These are phyloP conservation scores for Volvox africanus DNA, from an alignment of 139 green algal species.

Conservation along the genomic window DNA sequence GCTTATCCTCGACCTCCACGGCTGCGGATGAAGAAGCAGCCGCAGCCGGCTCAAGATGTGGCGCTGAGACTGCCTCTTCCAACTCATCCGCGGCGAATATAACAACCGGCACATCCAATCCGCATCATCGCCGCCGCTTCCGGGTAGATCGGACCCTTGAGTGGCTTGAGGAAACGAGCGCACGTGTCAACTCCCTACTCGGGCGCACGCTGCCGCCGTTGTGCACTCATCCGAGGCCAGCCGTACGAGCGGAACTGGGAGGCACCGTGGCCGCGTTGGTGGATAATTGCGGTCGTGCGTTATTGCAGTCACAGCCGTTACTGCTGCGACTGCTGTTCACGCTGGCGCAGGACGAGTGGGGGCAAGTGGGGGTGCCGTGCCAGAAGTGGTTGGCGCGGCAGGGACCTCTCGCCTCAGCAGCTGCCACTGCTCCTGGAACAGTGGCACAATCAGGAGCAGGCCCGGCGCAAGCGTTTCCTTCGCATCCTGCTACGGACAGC, in stretches of 20 bases:
- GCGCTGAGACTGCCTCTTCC: too few species aligned
- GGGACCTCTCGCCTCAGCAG: background rate
- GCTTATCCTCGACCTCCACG: constrained; percentile 21
- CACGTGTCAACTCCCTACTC: constrained; percentile 64
- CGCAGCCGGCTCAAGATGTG: background rate
- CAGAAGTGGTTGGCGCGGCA: constrained; percentile 30
- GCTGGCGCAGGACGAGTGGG: constrained; percentile 79
- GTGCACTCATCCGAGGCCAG: constrained; percentile 57
- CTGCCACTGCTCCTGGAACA: background rate
- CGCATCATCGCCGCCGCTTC: constrained; percentile 22
- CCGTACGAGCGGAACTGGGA: constrained; percentile 67
- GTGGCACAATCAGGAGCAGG: background rate
- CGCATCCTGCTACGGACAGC: background rate
- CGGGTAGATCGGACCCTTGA: constrained; percentile 48
- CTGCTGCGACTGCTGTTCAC: constrained; percentile 72
- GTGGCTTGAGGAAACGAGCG: constrained; percentile 64
- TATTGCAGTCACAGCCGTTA: constrained; percentile 38
- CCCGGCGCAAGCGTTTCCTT: too few species aligned
- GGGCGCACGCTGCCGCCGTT: constrained; percentile 70
- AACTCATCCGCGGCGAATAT: too few species aligned
- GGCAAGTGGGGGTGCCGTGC: constrained; percentile 51
- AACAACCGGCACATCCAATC: background rate
- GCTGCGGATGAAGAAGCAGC: background rate
- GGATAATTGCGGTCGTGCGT: constrained; percentile 44
- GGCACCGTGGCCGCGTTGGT: constrained; percentile 62